Evolutionary conservation across 1,284 basidiomycete genomes (phyloP).

Genomic region (Puccinia hordei): DNA sequence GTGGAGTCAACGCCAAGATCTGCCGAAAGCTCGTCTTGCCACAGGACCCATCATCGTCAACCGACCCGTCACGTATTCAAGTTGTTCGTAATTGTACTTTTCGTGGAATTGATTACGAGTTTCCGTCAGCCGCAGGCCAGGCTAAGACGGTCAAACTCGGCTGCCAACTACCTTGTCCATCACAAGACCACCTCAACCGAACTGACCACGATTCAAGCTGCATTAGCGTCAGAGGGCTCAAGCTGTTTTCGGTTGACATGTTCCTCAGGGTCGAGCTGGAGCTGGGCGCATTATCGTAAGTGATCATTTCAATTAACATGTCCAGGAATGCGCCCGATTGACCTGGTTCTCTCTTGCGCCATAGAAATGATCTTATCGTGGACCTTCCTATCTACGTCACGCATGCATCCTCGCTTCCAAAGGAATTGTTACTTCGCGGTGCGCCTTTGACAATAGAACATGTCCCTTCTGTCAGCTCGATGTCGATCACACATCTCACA

Average conservation of each 20-base stretch:
- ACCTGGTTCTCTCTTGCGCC: background rate
- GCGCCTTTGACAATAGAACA: slow-evolving; percentile 44
- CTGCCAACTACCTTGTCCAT: slow-evolving; percentile 50
- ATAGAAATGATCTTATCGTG: slow-evolving; percentile 54
- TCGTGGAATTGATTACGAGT: slow-evolving; percentile 54
- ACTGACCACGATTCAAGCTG: slow-evolving; percentile 47
- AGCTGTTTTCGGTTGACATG: slow-evolving; percentile 56
- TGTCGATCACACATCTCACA: slow-evolving; percentile 9
- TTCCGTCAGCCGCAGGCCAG: slow-evolving; percentile 53
- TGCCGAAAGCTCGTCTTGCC: slow-evolving; percentile 38
- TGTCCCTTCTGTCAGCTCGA: slow-evolving; percentile 13
- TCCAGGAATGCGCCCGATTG: background rate
- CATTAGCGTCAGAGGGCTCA: slow-evolving; percentile 53
- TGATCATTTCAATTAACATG: background rate
- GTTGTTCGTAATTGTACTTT: slow-evolving; percentile 52
- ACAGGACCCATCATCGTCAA: slow-evolving; percentile 16
- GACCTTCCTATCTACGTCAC: slow-evolving; percentile 56
- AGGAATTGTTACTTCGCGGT: slow-evolving; percentile 51
- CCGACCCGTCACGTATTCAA: slow-evolving; percentile 53
- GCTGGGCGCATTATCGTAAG: slow-evolving; percentile 55
- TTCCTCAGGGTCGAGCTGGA: slow-evolving; percentile 54
- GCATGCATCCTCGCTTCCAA: slow-evolving; percentile 55
- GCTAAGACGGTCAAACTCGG: slow-evolving; percentile 47
- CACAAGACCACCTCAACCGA: slow-evolving; percentile 27
- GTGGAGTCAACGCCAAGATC: slow-evolving; percentile 43